Evolutionary conservation across 495 filamentous ascomycete genomes (phyloP).

Genomic region (Pyronema omphalodes): DNA sequence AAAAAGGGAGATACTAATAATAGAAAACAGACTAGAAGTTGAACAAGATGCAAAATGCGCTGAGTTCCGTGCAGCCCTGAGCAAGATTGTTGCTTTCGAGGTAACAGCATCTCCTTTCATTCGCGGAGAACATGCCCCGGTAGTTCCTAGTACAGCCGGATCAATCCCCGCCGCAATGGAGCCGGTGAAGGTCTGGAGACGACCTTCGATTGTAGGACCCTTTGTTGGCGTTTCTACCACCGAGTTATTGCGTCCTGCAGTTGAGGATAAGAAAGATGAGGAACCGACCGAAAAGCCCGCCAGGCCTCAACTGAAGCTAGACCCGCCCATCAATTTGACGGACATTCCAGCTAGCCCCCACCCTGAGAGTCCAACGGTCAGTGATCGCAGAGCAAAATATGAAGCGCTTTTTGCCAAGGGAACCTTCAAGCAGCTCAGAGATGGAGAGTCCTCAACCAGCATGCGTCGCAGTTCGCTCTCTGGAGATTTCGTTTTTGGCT

Average conservation of each 20-base stretch:
- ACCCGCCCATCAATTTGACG: not conserved
- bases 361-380: not conserved
- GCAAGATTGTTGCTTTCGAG: constrained; percentile 19
- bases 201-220: constrained; percentile 4
- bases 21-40: constrained; percentile 6
- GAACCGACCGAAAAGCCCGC: not conserved
- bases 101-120: constrained; percentile 18
- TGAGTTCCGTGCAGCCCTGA: constrained; percentile 16
- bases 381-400: not conserved
- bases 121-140: constrained; percentile 9
- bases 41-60: constrained; percentile 11
- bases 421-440: not conserved
- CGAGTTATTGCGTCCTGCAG: too few species aligned
- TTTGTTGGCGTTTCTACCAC: too few species aligned
- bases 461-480: not conserved
- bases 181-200: constrained; percentile 20
- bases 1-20: constrained; percentile 1
- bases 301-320: not conserved
- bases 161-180: constrained; percentile 10
- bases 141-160: constrained; percentile 1
- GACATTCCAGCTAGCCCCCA: not conserved
- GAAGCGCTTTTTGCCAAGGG: constrained; percentile 1
- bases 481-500: not conserved
- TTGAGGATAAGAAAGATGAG: too few species aligned
- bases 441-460: not conserved